A percentile compares a stretch with the other conserved stretches of the same genome.
Conservation (phyloP, 148 eudicot genomes). For the Cornus controversa region DNA sequence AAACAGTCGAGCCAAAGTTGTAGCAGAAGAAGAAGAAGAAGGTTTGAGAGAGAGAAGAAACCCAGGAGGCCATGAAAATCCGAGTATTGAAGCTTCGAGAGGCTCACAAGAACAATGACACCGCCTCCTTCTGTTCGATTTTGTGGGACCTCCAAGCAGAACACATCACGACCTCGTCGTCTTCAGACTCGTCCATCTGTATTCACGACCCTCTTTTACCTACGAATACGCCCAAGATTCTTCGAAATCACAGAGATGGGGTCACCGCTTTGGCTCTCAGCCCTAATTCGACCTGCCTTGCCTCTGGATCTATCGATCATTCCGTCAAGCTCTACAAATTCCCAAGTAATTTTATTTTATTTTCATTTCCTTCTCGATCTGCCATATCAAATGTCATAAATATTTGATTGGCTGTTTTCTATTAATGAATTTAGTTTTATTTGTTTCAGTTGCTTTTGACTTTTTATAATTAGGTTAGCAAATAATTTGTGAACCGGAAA, state of each 20-base stretch:
- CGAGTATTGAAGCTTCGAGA: constrained; percentile 61
- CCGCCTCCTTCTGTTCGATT: constrained; percentile 54
- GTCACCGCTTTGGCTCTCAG: constrained; percentile 78
- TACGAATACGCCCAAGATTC: constrained; percentile 36
- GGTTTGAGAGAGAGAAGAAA: background rate
- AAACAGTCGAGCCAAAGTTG: background rate
- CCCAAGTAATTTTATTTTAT: constrained; percentile 54
- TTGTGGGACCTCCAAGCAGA: constrained; percentile 63
- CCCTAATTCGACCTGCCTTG: constrained; percentile 93
- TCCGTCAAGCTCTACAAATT: constrained; percentile 91
- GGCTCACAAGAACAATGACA: constrained; percentile 53
- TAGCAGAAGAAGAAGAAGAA: background rate
- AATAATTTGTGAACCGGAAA: background rate
- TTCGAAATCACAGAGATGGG: constrained; percentile 75
- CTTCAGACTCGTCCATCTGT: constrained; percentile 61
- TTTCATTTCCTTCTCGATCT: background rate
- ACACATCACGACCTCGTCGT: constrained; percentile 73
- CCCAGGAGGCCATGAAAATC: constrained; percentile 40
- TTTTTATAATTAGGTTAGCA: no score
- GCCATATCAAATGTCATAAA: background rate
- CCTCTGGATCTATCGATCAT: constrained; percentile 82
- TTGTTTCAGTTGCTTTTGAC: background rate
- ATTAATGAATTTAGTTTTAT: no score
- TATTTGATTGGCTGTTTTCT: background rate
- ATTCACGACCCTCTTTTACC: constrained; percentile 59